Percentiles rank a stretch among this genome's conserved stretches.
phyloP scores from a whole-genome alignment of 2,329 filamentous ascomycete species.

The Fusarium odoratissimum region DNA sequence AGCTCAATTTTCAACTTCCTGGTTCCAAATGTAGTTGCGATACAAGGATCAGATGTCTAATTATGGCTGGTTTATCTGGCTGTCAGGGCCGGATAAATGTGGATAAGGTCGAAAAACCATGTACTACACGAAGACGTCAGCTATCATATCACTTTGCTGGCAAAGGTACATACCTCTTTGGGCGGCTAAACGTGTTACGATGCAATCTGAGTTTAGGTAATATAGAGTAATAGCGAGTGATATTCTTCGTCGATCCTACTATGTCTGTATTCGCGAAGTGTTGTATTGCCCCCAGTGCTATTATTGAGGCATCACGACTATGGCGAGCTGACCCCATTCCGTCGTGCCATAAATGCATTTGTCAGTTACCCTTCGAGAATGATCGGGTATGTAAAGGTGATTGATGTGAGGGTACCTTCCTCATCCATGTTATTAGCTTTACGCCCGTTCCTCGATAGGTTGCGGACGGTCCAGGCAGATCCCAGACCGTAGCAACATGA shows the following conservation, averaged over 20 bases:
- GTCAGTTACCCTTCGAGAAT: rapidly evolving
- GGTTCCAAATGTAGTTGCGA: rapidly evolving
- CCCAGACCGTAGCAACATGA: rapidly evolving
- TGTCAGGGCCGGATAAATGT: not conserved
- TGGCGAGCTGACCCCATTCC: not conserved
- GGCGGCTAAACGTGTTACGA: too few species aligned
- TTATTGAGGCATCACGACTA: not conserved
- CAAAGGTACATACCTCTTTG: rapidly evolving
- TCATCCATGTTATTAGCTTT: not conserved
- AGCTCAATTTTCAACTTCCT: rapidly evolving
- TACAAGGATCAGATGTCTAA: rapidly evolving
- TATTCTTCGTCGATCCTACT: too few species aligned
- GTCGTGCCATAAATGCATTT: not conserved
- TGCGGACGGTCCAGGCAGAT: rapidly evolving
- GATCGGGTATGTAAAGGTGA: rapidly evolving
- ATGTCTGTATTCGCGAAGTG: too few species aligned
- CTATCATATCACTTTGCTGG: not conserved
- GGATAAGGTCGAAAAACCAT: not conserved
- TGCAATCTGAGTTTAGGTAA: too few species aligned
- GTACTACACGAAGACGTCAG: not conserved
- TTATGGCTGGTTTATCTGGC: rapidly evolving
- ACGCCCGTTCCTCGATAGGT: not conserved
- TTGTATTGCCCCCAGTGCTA: too few species aligned
- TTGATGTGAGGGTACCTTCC: rapidly evolving
- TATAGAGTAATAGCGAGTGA: too few species aligned